phyloP scores from a whole-genome alignment of 202 grass and related monocot species.

The Thinopyrum obtusiflorum region DNA sequence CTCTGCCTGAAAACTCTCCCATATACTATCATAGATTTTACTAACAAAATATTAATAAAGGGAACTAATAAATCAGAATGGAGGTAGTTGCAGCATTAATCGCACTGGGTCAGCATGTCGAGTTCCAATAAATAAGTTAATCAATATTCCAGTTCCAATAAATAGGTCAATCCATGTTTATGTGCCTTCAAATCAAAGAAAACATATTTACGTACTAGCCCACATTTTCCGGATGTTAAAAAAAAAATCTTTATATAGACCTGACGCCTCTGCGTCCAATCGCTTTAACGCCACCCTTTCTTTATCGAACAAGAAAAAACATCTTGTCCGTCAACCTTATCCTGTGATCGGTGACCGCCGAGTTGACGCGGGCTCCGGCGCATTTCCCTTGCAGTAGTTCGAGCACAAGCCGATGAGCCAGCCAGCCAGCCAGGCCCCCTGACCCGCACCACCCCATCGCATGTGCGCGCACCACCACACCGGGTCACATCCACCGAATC shows the following conservation, averaged over 20 bases:
- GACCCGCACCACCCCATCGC: not conserved
- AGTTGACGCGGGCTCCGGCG: slow-evolving; percentile 1
- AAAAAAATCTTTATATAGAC: not conserved
- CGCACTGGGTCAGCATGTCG: not conserved
- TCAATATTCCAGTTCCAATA: too few relatives aligned
- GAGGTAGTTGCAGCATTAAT: too few relatives aligned
- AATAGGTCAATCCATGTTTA: not conserved
- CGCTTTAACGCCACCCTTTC: not conserved
- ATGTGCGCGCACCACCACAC: slow-evolving; percentile 11
- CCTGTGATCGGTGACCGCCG: not conserved
- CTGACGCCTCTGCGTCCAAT: not conserved
- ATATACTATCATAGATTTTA: too few relatives aligned
- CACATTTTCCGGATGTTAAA: not conserved
- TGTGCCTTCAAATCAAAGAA: not conserved
- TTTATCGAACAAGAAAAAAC: too few relatives aligned
- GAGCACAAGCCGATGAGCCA: not conserved
- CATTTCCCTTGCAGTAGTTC: not conserved
- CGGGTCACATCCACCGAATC: not conserved
- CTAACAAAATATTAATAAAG: too few relatives aligned
- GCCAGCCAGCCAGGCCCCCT: not conserved
- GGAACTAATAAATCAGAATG: too few relatives aligned
- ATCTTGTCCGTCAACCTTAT: slow-evolving; percentile 25
- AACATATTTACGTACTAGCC: not conserved
- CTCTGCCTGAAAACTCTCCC: too few relatives aligned
- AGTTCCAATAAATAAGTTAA: not conserved